Evolutionary conservation across 108 stramenopile genomes (phyloP).

Genomic region (Seminavis robusta): DNA sequence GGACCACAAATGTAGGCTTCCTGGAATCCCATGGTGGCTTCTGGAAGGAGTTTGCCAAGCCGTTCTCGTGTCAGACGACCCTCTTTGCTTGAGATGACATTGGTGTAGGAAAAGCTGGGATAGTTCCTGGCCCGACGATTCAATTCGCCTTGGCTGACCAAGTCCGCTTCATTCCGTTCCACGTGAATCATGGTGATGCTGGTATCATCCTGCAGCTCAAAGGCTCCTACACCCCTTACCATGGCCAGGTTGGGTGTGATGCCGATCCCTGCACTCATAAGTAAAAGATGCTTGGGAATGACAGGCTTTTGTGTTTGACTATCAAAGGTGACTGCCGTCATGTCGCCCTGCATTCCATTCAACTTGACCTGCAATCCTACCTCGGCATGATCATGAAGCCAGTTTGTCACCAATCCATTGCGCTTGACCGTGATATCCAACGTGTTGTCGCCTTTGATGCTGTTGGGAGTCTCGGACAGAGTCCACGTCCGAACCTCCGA

Average conservation of each 20-base stretch:
- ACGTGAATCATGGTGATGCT: background rate
- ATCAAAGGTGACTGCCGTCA: conserved; percentile 21
- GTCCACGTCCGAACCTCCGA: too few species aligned
- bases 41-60: too few species aligned
- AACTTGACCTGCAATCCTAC: too few species aligned
- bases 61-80: background rate
- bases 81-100: background rate
- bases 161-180: too few species aligned
- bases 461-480: too few species aligned
- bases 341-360: background rate
- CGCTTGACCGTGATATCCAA: conserved; percentile 12
- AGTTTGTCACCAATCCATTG: conserved; percentile 6
- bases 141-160: too few species aligned
- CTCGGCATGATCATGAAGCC: conserved; percentile 10
- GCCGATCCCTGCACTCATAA: conserved; percentile 24
- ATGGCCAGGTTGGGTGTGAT: conserved; percentile 22
- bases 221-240: too few species aligned
- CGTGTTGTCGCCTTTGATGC: conserved; percentile 3
- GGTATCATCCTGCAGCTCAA: background rate
- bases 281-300: background rate
- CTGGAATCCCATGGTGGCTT: background rate
- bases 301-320: background rate
- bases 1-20: conserved; percentile 19
- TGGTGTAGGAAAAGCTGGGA: background rate
- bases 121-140: too few species aligned